phyloP scores from a whole-genome alignment of 2,329 filamentous ascomycete genomes.

The Botrytis sinoallii region DNA sequence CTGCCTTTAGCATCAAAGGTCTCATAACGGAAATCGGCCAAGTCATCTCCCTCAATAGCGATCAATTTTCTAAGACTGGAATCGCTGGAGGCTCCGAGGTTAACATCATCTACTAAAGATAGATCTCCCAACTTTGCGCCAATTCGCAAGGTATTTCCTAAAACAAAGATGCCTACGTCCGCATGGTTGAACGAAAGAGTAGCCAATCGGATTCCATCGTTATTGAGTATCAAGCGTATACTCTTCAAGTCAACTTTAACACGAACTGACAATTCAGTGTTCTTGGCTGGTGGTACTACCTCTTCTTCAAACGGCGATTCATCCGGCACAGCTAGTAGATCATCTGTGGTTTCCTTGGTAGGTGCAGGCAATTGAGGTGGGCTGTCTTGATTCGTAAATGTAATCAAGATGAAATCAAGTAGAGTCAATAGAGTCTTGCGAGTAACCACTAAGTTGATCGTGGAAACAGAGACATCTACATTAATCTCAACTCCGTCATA shows the following conservation, averaged over 20 bases:
- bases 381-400: conserved; percentile 67
- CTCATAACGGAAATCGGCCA: conserved; percentile 96
- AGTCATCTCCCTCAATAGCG: conserved; percentile 90
- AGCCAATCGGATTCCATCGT: conserved; percentile 91
- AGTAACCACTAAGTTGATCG: conserved; percentile 94
- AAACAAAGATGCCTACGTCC: conserved; percentile 84
- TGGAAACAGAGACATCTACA: conserved; percentile 84
- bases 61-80: conserved; percentile 84
- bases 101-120: conserved; percentile 88
- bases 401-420: conserved; percentile 89
- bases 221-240: conserved; percentile 92
- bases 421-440: conserved; percentile 88
- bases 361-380: conserved; percentile 43
- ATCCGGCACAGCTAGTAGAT: conserved; percentile 15
- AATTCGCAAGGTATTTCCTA: conserved; percentile 82
- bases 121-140: conserved; percentile 84
- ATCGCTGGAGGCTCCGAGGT: conserved; percentile 77
- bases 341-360: conserved; percentile 35
- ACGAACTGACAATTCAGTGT: conserved; percentile 57
- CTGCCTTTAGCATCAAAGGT: conserved; percentile 75
- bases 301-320: conserved; percentile 29
- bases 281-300: conserved; percentile 13
- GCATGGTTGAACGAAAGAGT: conserved; percentile 91
- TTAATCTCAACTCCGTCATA: conserved; percentile 95
- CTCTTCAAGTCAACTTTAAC: conserved; percentile 93